phyloP scores from a whole-genome alignment of 768 basidiomycete genomes.

The Mycena olivaceomarginata region DNA sequence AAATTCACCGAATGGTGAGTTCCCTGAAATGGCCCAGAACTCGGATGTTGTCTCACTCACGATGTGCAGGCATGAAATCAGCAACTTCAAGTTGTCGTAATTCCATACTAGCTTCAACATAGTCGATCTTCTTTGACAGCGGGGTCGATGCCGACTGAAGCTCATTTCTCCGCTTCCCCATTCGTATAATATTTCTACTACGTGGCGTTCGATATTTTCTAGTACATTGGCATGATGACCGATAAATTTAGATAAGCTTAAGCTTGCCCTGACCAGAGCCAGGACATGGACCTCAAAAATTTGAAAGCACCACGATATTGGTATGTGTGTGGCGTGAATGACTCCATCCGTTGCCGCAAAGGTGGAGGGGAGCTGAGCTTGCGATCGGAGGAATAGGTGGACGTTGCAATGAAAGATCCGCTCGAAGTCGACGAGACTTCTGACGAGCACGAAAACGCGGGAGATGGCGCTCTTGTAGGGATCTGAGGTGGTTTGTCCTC shows the following conservation, averaged over 20 bases:
- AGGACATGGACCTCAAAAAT: constrained; percentile 7
- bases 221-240: not conserved
- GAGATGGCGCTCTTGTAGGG: constrained; percentile 17
- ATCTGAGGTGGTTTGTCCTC: not conserved
- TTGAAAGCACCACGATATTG: constrained; percentile 8
- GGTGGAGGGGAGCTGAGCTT: constrained; percentile 38
- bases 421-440: constrained; percentile 13
- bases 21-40: not conserved
- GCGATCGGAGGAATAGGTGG: constrained; percentile 1
- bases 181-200: too few relatives aligned
- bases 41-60: too few relatives aligned
- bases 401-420: not conserved
- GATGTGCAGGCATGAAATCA: constrained; percentile 10
- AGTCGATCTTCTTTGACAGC: too few relatives aligned
- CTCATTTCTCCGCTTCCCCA: too few relatives aligned
- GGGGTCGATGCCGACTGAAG: too few relatives aligned
- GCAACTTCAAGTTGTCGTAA: constrained; percentile 5
- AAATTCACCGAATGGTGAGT: constrained; percentile 19
- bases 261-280: constrained; percentile 3
- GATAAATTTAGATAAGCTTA: not conserved
- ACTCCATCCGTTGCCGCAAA: constrained; percentile 2
- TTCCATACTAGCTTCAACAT: not conserved
- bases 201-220: too few relatives aligned
- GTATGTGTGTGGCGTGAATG: not conserved
- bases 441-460: constrained; percentile 24